phyloP scores from a whole-genome alignment of 2,329 filamentous ascomycete genomes.

The Lizonia empirigonia region DNA sequence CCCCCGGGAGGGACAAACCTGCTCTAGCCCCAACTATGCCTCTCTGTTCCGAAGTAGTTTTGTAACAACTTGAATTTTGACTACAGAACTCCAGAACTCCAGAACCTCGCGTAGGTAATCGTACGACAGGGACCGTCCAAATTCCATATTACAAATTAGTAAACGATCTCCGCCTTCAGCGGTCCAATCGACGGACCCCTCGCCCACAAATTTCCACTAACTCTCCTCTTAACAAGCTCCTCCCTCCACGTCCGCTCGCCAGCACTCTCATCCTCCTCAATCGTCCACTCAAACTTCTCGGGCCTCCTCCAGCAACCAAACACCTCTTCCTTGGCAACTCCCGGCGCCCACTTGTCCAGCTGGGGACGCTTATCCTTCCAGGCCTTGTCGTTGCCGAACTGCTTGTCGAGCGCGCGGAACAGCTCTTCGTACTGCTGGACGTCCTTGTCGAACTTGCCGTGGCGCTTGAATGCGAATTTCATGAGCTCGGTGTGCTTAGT shows the following conservation, averaged over 20 bases:
- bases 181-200: background rate
- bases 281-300: conserved; percentile 21
- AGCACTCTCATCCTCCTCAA: conserved; percentile 25
- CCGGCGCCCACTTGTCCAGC: conserved; percentile 28
- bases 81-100: too few relatives aligned
- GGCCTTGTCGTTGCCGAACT: conserved; percentile 20
- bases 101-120: too few relatives aligned
- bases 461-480: conserved; percentile 24
- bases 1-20: too few relatives aligned
- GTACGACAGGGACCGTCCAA: background rate
- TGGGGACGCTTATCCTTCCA: conserved; percentile 25
- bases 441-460: conserved; percentile 26
- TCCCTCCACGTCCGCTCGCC: conserved; percentile 21
- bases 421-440: conserved; percentile 24
- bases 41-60: too few relatives aligned
- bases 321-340: conserved; percentile 20
- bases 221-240: conserved; percentile 26
- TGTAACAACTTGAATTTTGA: too few relatives aligned
- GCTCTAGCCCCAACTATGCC: too few relatives aligned
- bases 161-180: conserved; percentile 5
- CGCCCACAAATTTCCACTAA: conserved; percentile 22
- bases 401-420: conserved; percentile 22
- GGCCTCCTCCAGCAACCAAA: conserved; percentile 27
- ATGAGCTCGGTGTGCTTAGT: conserved; percentile 26
- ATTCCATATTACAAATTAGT: background rate